Evolutionary conservation across 495 filamentous ascomycete species (phyloP).

Genomic region (Penicillium cataractarum): DNA sequence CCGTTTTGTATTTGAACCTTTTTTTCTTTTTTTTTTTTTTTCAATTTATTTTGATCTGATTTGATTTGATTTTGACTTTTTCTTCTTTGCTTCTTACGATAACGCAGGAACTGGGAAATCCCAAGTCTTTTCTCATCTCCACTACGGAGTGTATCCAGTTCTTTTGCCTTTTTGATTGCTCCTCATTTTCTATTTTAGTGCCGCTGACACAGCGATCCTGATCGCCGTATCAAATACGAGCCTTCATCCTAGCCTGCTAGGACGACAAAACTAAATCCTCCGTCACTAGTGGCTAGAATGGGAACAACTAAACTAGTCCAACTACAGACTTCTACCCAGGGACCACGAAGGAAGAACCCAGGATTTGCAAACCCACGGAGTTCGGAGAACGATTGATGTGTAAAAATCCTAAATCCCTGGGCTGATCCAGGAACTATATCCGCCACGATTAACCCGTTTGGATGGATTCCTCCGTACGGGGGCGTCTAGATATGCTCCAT

Average conservation of each 20-base stretch:
- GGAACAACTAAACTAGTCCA: neutral
- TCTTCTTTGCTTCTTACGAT: neutral
- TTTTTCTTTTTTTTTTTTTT: neutral
- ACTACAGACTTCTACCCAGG: neutral
- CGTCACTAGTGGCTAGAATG: neutral
- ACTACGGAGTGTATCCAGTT: neutral
- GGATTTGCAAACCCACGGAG: neutral
- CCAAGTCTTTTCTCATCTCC: neutral
- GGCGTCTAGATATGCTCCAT: neutral
- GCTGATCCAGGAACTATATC: conserved; percentile 17
- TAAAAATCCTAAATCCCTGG: conserved; percentile 6
- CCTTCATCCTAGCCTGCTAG: too few species aligned
- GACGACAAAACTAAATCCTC: neutral
- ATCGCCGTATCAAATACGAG: conserved; percentile 23
- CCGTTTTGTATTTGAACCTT: neutral
- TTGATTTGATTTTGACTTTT: neutral
- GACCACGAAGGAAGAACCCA: neutral
- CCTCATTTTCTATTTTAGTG: conserved; percentile 15
- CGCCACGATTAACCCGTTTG: conserved; percentile 1
- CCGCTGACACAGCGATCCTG: conserved; percentile 14
- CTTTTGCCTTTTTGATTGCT: conserved; percentile 1
- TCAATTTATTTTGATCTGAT: neutral
- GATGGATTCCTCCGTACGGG: neutral
- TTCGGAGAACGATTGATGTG: neutral
- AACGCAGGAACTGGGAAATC: too few species aligned